Percentiles rank a stretch among this genome's conserved stretches.
Conservation (phyloP, 768 basidiomycete genomes). For the Mycena polygramma region DNA sequence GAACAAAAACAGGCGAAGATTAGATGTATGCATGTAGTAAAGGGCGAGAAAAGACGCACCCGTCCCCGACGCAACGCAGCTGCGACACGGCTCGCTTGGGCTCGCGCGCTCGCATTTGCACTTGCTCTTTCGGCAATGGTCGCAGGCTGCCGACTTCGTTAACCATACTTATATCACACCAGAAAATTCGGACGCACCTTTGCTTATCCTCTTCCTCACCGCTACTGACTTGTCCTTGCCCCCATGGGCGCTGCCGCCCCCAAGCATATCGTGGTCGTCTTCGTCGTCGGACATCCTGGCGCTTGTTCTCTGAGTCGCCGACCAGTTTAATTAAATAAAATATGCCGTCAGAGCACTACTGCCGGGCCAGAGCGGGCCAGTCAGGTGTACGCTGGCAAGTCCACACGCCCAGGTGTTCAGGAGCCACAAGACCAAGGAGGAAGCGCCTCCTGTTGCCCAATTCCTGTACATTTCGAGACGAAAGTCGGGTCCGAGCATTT, state of each 20-base stretch:
- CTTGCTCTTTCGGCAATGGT: conserved; percentile 91
- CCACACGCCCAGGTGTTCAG: no score
- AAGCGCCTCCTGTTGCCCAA: no score
- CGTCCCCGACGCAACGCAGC: conserved; percentile 81
- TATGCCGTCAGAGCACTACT: no score
- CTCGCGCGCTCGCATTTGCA: conserved; percentile 86
- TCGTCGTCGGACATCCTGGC: neutral
- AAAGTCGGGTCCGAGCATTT: no score
- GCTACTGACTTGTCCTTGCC: conserved; percentile 54
- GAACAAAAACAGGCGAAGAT: no score
- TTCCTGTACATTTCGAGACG: no score
- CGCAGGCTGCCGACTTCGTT: conserved; percentile 61
- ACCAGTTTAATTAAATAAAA: no score
- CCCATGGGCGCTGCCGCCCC: neutral
- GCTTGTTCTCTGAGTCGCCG: neutral
- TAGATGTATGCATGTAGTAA: conserved; percentile 1
- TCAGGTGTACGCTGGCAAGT: no score
- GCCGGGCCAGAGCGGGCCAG: no score
- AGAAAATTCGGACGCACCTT: conserved; percentile 50
- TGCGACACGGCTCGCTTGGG: conserved; percentile 77
- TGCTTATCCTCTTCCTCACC: conserved; percentile 80
- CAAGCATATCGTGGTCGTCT: conserved; percentile 2
- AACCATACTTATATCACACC: neutral
- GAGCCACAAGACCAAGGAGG: no score
- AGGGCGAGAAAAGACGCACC: conserved; percentile 55